Evolutionary conservation across 2,329 filamentous ascomycete genomes (phyloP).

Genomic region (Trichoderma oligosporum): DNA sequence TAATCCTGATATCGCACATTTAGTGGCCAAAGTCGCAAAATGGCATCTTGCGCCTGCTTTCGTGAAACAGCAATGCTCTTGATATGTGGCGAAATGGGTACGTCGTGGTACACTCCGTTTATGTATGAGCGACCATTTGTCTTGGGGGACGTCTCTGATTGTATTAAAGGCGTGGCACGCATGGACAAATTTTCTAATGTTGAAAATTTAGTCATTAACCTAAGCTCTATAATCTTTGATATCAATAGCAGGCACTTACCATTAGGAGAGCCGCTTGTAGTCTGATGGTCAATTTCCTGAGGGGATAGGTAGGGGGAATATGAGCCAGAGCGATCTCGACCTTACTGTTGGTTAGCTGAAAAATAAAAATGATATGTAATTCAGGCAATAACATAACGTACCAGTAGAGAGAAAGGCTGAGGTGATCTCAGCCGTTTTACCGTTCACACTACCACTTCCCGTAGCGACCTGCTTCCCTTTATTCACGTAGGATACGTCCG

Average conservation of each 20-base stretch:
- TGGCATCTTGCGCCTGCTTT: slow-evolving; percentile 62
- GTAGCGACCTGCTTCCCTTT: background rate
- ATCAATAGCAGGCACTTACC: background rate
- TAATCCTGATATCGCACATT: slow-evolving; percentile 73
- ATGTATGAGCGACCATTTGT: background rate
- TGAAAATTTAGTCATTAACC: background rate
- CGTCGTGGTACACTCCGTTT: background rate
- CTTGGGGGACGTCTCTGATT: background rate
- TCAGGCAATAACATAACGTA: background rate
- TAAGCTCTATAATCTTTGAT: background rate
- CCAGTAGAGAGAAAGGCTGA: slow-evolving; percentile 2
- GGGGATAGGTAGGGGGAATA: slow-evolving; percentile 53
- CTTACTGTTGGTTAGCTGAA: background rate
- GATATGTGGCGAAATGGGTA: background rate
- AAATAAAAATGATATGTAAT: background rate
- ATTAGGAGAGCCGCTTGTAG: background rate
- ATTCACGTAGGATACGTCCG: background rate
- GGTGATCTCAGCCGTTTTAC: background rate
- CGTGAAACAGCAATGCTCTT: slow-evolving; percentile 39
- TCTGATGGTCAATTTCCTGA: slow-evolving; percentile 38
- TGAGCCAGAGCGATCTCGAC: slow-evolving; percentile 47
- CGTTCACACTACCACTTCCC: background rate
- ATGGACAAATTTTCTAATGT: background rate
- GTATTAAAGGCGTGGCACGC: background rate
- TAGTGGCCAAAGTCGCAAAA: slow-evolving; percentile 59